These are phyloP conservation scores for Aplosporella prunicola DNA, from an alignment of 2,329 filamentous ascomycete species.

Conservation along the genomic window DNA sequence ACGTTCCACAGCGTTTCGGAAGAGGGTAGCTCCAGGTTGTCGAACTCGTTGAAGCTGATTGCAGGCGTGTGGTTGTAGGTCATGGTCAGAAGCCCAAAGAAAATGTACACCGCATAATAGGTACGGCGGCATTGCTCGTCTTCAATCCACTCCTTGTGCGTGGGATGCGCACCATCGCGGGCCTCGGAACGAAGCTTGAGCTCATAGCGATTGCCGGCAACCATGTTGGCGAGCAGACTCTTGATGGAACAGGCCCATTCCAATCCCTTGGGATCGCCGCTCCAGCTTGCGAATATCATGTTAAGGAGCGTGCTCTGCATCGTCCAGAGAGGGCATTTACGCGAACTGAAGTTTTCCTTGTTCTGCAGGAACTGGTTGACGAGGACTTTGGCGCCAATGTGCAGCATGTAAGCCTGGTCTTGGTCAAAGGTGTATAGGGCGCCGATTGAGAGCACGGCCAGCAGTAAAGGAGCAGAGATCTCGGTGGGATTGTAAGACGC, in stretches of 20 bases:
- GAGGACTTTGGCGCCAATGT: constrained; percentile 94
- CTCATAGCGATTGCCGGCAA: constrained; percentile 93
- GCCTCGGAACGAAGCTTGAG: constrained; percentile 86
- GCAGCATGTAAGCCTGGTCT: constrained; percentile 91
- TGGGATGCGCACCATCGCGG: constrained; percentile 65
- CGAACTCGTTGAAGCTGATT: constrained; percentile 97
- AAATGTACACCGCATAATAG: constrained; percentile 98
- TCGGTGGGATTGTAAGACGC: constrained; percentile 77
- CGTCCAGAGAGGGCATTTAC: constrained; percentile 94
- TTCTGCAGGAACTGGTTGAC: constrained; percentile 96
- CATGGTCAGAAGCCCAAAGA: constrained; percentile 89
- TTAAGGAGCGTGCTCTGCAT: constrained; percentile 96
- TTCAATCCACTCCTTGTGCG: constrained; percentile 85
- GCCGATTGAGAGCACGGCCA: constrained; percentile 89
- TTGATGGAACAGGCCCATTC: constrained; percentile 99
- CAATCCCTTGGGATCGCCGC: constrained; percentile 89
- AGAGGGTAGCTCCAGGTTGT: constrained; percentile 82
- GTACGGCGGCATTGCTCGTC: constrained; percentile 94
- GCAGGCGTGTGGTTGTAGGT: constrained; percentile 97
- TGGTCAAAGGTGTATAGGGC: constrained; percentile 95
- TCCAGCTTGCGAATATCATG: constrained; percentile 99
- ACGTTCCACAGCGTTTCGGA: constrained; percentile 93
- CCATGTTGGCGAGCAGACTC: constrained; percentile 96
- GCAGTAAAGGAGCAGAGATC: constrained; percentile 70
- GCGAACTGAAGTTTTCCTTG: constrained; percentile 97